Evolutionary conservation across 148 eudicot species (phyloP), one percentile per base, ranked within the genome.

Genomic region (Rhododendron molle): DNA sequence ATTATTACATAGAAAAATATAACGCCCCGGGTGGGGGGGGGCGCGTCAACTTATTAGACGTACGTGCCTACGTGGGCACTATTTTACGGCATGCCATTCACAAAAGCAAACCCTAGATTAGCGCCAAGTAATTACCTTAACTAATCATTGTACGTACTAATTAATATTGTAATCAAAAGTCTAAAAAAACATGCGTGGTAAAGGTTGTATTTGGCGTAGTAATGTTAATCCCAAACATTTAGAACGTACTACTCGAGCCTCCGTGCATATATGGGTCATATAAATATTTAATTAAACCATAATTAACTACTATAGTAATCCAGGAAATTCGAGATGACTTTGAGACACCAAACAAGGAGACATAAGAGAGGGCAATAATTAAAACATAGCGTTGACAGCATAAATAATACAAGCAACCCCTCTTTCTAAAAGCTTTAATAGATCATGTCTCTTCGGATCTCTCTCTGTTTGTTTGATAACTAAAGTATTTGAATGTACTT

Each of bases 41-140:
- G 38, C n/a, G 74, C 46, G 86, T 85, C 86, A 85, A 85, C 83
- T 78, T 26, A 16, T 52, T 40, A 43, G 46, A 78, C 86, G 83
- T 78, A 78, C 86, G 83, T 78, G 86, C 86, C 77, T 78, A 78
- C 86, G 83, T 78, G 86, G 83, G 38, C 76, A 78, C 40, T 58
- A 77, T 46, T 14, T 14, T 85, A 78, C 43, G 83, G 86, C 36
- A 76, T 56, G 26, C 81, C 38, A 74, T 13, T 14, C 38, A 7
- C 81, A 40, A 60, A 34, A 54, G 40, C 69, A 20, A 60, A 58
- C 83, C 46, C n/a, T 18, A 78, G 82, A 85, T 78, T 78, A 62
- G 83, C 36, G 83, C 79, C 86, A 62, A 44, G 56, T 78, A 78
- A 78, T 85, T 85, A 62, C 83, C 62, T 78, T 43, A 78, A 78